Conservation (phyloP, 2,329 filamentous ascomycete genomes). For the Lachnellula arida region DNA sequence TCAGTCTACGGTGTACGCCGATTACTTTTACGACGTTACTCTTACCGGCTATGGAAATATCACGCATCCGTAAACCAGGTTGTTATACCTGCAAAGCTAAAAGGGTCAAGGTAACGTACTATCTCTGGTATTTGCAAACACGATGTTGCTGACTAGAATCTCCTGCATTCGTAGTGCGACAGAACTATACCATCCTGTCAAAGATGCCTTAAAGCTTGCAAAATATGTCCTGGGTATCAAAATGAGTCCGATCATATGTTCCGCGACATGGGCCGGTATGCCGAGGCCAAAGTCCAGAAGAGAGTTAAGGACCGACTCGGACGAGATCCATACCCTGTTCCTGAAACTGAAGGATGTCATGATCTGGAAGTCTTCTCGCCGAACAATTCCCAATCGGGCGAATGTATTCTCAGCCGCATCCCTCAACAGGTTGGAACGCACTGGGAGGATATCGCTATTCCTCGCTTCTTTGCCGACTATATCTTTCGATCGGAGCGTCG, state of each 20-base stretch:
- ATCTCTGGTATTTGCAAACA: no score
- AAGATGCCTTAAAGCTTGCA: background rate
- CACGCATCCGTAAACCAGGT: no score
- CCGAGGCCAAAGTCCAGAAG: background rate
- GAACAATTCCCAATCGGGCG: background rate
- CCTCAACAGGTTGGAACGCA: background rate
- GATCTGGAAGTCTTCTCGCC: no score
- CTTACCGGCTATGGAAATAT: no score
- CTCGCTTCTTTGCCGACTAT: background rate
- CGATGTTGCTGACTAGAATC: no score
- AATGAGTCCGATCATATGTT: background rate
- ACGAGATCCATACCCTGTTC: background rate
- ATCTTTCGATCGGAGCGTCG: background rate
- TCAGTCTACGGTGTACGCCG: no score
- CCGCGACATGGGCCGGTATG: background rate
- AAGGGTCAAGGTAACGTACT: no score
- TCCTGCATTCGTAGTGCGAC: background rate
- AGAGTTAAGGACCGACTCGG: background rate
- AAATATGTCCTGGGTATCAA: background rate
- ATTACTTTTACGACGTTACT: no score
- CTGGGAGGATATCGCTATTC: background rate
- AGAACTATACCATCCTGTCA: background rate
- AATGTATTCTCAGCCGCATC: background rate
- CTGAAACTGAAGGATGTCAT: background rate
- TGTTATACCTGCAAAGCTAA: no score